Conservation (phyloP, 2,329 filamentous ascomycete species). For the Dendryphion nanum region DNA sequence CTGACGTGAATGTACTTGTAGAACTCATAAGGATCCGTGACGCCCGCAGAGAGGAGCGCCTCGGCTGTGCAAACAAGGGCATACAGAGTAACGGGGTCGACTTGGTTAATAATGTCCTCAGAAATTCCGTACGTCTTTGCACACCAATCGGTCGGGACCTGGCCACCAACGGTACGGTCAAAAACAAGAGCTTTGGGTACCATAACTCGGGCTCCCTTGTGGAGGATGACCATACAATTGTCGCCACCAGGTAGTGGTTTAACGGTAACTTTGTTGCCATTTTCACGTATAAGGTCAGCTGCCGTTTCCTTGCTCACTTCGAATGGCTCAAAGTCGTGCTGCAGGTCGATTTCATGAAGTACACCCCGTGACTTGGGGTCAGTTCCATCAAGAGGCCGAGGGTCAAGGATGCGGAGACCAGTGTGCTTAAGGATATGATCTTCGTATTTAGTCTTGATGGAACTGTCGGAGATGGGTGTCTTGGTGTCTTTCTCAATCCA, state of each 20-base stretch:
- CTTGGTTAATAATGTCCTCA: slow-evolving; percentile 36
- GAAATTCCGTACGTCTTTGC: slow-evolving; percentile 37
- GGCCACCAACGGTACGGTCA: slow-evolving; percentile 30
- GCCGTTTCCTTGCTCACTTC: slow-evolving; percentile 31
- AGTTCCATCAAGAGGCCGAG: slow-evolving; percentile 16
- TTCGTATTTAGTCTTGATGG: slow-evolving; percentile 31
- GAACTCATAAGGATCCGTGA: slow-evolving; percentile 33
- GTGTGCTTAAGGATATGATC: slow-evolving; percentile 31
- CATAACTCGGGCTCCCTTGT: slow-evolving; percentile 29
- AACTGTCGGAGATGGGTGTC: slow-evolving; percentile 26
- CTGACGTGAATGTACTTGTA: slow-evolving; percentile 37
- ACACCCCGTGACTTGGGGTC: slow-evolving; percentile 24
- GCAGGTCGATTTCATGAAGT: slow-evolving; percentile 35
- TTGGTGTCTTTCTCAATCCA: slow-evolving; percentile 33
- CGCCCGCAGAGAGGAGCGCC: slow-evolving; percentile 34
- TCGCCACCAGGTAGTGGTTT: not conserved
- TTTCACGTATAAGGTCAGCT: slow-evolving; percentile 27
- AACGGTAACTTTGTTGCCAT: slow-evolving; percentile 33
- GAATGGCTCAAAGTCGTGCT: slow-evolving; percentile 37
- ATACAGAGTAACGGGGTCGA: slow-evolving; percentile 37
- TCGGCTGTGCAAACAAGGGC: slow-evolving; percentile 31
- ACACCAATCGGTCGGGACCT: slow-evolving; percentile 38
- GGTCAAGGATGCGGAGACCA: slow-evolving; percentile 36
- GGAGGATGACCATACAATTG: slow-evolving; percentile 18
- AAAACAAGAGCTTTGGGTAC: slow-evolving; percentile 31